Percentiles rank a stretch among this genome's conserved stretches.
Evolutionary conservation across 306 rosid species (phyloP).

Genomic region (Glycyrrhiza uralensis): DNA sequence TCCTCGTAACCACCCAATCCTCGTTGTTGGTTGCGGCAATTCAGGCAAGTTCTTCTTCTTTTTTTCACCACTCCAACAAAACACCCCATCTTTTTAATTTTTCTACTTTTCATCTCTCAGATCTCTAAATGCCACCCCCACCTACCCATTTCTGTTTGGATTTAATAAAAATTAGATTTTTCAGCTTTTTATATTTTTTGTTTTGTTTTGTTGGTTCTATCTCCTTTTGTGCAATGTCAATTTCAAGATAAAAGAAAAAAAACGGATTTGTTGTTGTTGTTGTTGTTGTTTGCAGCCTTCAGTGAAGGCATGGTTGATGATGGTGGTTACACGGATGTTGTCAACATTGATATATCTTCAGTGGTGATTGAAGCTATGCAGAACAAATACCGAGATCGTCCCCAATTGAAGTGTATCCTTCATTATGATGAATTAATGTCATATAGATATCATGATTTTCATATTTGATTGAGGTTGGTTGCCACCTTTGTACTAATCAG

Average conservation of each 20-base stretch:
- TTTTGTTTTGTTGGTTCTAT: neutral
- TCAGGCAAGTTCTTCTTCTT: conserved; percentile 53
- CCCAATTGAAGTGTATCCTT: conserved; percentile 64
- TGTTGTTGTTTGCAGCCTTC: conserved; percentile 46
- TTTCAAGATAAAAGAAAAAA: neutral
- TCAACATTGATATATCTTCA: conserved; percentile 72
- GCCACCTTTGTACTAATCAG: neutral
- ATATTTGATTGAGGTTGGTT: too few species aligned
- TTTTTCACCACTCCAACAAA: neutral
- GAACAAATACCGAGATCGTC: conserved; percentile 44
- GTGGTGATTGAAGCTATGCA: conserved; percentile 78
- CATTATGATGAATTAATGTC: neutral
- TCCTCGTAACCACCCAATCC: conserved; percentile 40
- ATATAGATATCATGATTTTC: neutral
- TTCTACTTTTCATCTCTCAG: neutral
- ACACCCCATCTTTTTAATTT: neutral
- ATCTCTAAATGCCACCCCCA: conserved; percentile 12
- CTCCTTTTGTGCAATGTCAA: neutral
- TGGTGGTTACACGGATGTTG: conserved; percentile 74
- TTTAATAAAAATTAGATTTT: neutral
- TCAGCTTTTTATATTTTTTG: neutral
- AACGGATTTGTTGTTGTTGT: neutral
- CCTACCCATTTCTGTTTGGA: neutral
- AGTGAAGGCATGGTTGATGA: conserved; percentile 78
- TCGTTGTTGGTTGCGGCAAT: conserved; percentile 82